Base-by-base conservation (phyloP, 306 rosid species). In the Comarum palustre region DNA sequence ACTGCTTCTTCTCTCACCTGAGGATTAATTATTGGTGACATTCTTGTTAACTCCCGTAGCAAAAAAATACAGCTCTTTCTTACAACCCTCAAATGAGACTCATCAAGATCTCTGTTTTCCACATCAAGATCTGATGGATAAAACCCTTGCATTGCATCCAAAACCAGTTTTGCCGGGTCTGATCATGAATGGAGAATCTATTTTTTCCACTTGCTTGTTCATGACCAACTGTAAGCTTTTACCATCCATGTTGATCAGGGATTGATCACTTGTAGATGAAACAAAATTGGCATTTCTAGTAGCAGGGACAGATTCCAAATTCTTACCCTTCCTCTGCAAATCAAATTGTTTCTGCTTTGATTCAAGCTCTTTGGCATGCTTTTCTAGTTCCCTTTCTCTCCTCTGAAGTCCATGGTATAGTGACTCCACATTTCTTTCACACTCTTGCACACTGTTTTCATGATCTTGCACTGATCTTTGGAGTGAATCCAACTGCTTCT, bases 131-230 rank as follows among this genome's bases (percentile, higher is more conserved):
- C 29, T 57, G 38, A 57, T 0, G 85, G 78, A 65, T 77, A 79
- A 69, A 85, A 83, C 32, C 85, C 86, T 66, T 52, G 32, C 75
- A 83, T 71, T 25, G 83, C 86, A 75, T 85, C 88, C 39, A 87
- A 66, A 19, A 85, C 90, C 73, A 85, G 75, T 66, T 70, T 83
- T 2, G 85, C 78, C 0, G 88, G 88, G 58, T 83, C 60, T 1
- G 65, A 20, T 4, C 85, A 83, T 10, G 69, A 39, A 69, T n/a
- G 73, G 45, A 87, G 85, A 51, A 29, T 83, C 86, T 6, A 75
- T 78, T 51, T 39, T 71, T 31, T 79, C 73, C 24, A 87, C 51
- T 48, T 79, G 77, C 66, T 68, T 59, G 54, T 48, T 77, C 69
- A 87, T 59, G 32, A 81, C 72, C 8, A 31, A 27, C 48, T 77